Base-by-base conservation (phyloP, 495 filamentous ascomycete genomes). In the Daldinia concentrica region DNA sequence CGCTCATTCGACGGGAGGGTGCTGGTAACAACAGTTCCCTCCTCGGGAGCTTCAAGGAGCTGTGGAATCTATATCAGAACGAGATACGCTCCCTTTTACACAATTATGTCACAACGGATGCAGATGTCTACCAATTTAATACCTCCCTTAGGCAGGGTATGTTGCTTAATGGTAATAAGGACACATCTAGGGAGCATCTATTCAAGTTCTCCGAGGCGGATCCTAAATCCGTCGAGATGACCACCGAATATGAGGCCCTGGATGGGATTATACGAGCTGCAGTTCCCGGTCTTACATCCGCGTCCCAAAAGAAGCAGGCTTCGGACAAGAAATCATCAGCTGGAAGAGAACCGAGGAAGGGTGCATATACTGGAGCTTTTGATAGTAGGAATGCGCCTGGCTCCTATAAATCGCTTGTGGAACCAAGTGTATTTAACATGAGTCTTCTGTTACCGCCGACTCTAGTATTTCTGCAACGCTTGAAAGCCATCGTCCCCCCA, bases 351-450 rank as follows among this genome's bases (percentile, higher is more conserved):
- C 75, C 82, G 9, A 77, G 82, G 37, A 83, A 82, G 66, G 80
- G 80, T 65, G 61, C 77, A 6, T 78, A 90, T 72, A 86, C 87
- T 43, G 71, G 70, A n/a, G 66, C 87, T 85, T 36, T 91, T 86
- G 22, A 92, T 87, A 55, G 89, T 88, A 17, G 92, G 93, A 81
- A 95, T 32, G 59, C 58, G 17, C 69, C 73, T 56, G 97, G 84
- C 84, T 96, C 74, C 19, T 80, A 83, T 74, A 85, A 84, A 67
- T 84, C 83, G 3, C 86, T 99, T 3, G 91, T 98, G 39, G 93
- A 97, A 76, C 94, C 95, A 12, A 97, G 92, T 73, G 94, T 98
- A 15, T 98, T 98, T 82, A 99, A 99, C 75, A 98, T 99, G 89
- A 92, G 92, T 64, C 83, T 97, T 48, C 86, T 99, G 4, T 87